Evolutionary conservation across 2,329 filamentous ascomycete genomes (phyloP), one percentile per base, ranked within the genome.

Genomic region (Clathrospora elynae): DNA sequence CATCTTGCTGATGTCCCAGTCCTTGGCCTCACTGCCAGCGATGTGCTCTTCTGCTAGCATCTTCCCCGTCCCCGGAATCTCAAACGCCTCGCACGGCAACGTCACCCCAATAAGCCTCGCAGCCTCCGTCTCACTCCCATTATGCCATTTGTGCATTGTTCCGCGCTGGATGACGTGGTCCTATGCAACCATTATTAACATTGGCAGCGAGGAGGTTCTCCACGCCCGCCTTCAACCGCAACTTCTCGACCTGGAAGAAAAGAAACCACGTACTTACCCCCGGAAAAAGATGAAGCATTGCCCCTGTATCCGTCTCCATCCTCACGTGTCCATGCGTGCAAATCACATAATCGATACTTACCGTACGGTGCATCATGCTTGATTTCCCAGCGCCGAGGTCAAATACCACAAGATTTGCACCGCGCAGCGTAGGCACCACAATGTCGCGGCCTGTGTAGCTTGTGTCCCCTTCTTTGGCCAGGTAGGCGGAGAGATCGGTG

Each of bases 401-500:
- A 9, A 54, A 45, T 8, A 53, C 43, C 2, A 54, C 28, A 2
- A 54, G 31, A 25, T 55, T 57, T 11, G 38, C 26, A 6, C 50
- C 47, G 4, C 26, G 22, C 2, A 10, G 10, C 6, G 42, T 46
- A 8, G 47, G 50, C 9, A 40, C 30, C n/a, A 59, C 54, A 20
- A 59, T 59, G 32, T 39, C 30, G 6, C 32, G 42, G n/a, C 22
- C 32, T 10, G 39, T 46, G 44, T 52, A 37, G 11, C 42, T 46
- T 2, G 42, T 32, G 6, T 46, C 14, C 5, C 48, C 45, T 2
- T 12, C n/a, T 14, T 23, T 2, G 17, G 35, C 32, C 1, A 51
- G 45, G 57, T 77, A 74, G 17, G 50, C 59, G 2, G 45, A 41
- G 22, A 78, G 49, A 61, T 78, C 75, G n/a, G 49, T 58, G 48